Evolutionary conservation across 805 yeast genomes (phyloP), one percentile per base, ranked within the genome.

Genomic region (Hanseniaspora vineae): DNA sequence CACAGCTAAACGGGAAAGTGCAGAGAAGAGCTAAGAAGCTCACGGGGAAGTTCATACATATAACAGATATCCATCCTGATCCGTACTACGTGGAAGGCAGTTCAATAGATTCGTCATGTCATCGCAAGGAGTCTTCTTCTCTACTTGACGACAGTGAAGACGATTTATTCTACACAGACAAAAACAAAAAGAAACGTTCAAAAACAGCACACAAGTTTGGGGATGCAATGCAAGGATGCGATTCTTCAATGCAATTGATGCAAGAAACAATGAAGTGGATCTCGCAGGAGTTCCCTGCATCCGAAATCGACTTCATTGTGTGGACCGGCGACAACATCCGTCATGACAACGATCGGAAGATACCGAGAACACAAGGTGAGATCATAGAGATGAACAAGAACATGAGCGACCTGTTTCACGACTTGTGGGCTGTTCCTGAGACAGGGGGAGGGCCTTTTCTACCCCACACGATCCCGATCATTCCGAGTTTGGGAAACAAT

Each of bases 241-340:
- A 86, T 60, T 67, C 87, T 1, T 87, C 95, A 2, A 61, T 78
- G 59, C 63, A 65, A 1, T 62, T 86, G 44, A 77, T 81, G 62
- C 67, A 77, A 10, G 70, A 70, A 15, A 84, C 94, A 0, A 64
- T 86, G 47, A 60, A 71, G 31, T 86, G 94, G 92, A 66, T 86
- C 2, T 62, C 70, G 18, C 67, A 69, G 12, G 78, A 84, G 50
- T 61, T 86, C 50, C 75, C 70, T 51, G 92, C 84, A 61, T 37
- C 19, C 5, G 78, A 85, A 53, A 79, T 86, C 44, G 96, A 86
- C 61, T 86, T 86, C 63, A 80, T 86, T 12, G 74, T 86, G 13
- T 86, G 95, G 95, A 85, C 95, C 0, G 96, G 96, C 32, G 96
- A 86, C 64, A 86, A 85, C 56, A 76, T 84, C 43, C 71, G 95